Percentiles rank a stretch among this genome's conserved stretches.
Conservation (phyloP, 2,329 filamentous ascomycete species). For the Neofusicoccum ribis region DNA sequence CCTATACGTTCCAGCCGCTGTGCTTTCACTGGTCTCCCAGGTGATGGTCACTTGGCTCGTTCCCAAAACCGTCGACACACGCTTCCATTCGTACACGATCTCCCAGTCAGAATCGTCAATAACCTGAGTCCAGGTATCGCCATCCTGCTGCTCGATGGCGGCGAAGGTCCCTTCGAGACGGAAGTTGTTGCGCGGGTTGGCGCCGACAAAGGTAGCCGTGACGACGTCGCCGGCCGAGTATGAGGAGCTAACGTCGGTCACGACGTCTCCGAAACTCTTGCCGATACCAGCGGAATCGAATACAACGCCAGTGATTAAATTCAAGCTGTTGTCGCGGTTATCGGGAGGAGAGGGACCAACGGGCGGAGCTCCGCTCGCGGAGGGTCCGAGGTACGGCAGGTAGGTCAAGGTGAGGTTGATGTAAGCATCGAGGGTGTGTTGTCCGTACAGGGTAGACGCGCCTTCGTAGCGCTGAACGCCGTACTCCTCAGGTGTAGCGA, state of each 20-base stretch:
- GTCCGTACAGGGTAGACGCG: slow-evolving; percentile 87
- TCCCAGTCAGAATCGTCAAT: slow-evolving; percentile 80
- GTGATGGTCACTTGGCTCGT: slow-evolving; percentile 75
- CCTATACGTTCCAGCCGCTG: slow-evolving; percentile 66
- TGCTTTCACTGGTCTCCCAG: slow-evolving; percentile 69
- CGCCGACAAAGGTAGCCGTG: slow-evolving; percentile 73
- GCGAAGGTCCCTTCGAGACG: slow-evolving; percentile 75
- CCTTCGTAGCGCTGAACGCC: slow-evolving; percentile 87
- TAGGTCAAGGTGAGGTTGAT: slow-evolving; percentile 80
- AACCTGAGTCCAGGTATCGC: slow-evolving; percentile 63
- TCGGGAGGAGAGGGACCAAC: slow-evolving; percentile 71
- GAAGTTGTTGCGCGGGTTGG: slow-evolving; percentile 88
- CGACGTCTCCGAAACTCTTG: slow-evolving; percentile 69
- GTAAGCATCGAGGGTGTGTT: slow-evolving; percentile 78
- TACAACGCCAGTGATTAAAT: slow-evolving; percentile 78
- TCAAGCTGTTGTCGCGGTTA: slow-evolving; percentile 72
- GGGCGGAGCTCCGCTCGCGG: slow-evolving; percentile 31
- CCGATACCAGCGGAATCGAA: slow-evolving; percentile 68
- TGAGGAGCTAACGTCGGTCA: slow-evolving; percentile 53
- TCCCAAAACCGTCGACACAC: slow-evolving; percentile 67
- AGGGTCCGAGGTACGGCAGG: slow-evolving; percentile 63
- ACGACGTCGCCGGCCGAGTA: slow-evolving; percentile 65
- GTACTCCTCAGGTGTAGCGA: slow-evolving; percentile 79
- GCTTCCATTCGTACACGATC: slow-evolving; percentile 76
- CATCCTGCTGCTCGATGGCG: slow-evolving; percentile 66